Evolutionary conservation across 2,329 filamentous ascomycete genomes (phyloP).

Genomic region (Neurospora sp.): DNA sequence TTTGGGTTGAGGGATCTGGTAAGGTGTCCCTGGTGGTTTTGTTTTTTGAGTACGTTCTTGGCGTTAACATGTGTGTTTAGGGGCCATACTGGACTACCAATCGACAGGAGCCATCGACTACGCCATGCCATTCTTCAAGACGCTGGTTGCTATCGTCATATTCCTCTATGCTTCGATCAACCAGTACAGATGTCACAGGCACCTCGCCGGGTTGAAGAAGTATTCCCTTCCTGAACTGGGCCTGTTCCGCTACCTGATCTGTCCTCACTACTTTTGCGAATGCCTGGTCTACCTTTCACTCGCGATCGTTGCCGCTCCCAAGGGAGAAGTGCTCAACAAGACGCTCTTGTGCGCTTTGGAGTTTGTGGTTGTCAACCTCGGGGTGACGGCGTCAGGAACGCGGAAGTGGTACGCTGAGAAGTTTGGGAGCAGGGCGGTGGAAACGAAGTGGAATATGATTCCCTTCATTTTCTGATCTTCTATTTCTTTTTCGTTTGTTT

Average conservation of each 20-base stretch:
- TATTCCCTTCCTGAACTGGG: constrained; percentile 73
- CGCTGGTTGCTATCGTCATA: constrained; percentile 45
- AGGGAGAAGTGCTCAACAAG: constrained; percentile 55
- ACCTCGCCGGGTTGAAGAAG: constrained; percentile 63
- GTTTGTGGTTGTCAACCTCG: constrained; percentile 74
- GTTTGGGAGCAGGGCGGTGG: constrained; percentile 59
- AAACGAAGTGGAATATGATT: constrained; percentile 64
- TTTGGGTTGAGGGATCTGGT: constrained; percentile 81
- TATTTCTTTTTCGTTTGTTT: constrained; percentile 26
- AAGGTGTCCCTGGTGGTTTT: constrained; percentile 15
- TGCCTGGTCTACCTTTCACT: constrained; percentile 76
- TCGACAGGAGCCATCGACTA: constrained; percentile 14
- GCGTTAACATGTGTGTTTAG: constrained; percentile 18
- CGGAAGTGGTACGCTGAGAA: constrained; percentile 68
- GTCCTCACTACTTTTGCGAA: constrained; percentile 88
- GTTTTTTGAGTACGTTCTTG: too few relatives aligned
- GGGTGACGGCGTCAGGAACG: constrained; percentile 69
- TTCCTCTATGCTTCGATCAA: constrained; percentile 62
- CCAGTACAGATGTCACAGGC: constrained; percentile 65
- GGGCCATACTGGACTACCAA: constrained; percentile 20
- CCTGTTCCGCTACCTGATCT: constrained; percentile 63
- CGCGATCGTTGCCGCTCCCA: constrained; percentile 62
- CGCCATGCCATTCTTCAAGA: constrained; percentile 34
- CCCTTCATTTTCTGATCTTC: constrained; percentile 52
- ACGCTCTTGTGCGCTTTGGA: constrained; percentile 60